Evolutionary conservation across 176 grass and related monocot genomes (phyloP), one percentile per base, ranked within the genome.

Genomic region (Elaeis guineensis): DNA sequence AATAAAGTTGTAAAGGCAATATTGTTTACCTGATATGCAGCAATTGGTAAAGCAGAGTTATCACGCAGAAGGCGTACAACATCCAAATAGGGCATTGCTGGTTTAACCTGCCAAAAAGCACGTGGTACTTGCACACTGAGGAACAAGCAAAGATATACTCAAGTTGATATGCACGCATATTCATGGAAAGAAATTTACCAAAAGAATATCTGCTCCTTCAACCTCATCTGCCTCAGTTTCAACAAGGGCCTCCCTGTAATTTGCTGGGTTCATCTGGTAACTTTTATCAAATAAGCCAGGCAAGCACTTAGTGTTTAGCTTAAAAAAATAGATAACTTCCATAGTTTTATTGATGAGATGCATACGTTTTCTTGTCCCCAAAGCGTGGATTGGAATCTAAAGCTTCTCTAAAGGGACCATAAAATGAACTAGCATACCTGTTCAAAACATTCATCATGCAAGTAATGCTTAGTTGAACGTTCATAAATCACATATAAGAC

Each of bases 361-460:
- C 76, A 53, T 92, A 98, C 93, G 93, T 98, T 25, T 92, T 98
- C 76, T 98, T 98, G 55, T 98, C 93, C 25, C 93, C 93, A 83
- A 98, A 98, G 54, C 93, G 79, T 67, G 93, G 93, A 59, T 98
- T 98, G 67, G 93, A 98, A 58, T 98, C 93, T 32, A 98, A 65
- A 64, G 87, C 93, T 89, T 98, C 87, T 54, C 87, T 59, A 65
- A 98, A 98, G 52, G 93, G 93, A 21, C 93, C 93, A 76, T 98
- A 98, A 69, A 98, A 98, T 54, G 93, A 75, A 68, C 93, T 98
- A 26, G 92, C 93, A 76, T 98, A 98, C 69, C 93, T 98, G 74
- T 22, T 30, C 24, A 75, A 54, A 64, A 12, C 11, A 12, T 44
- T 2, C 35, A 44, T 12, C 32, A 44, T 14, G 35, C 3, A 44